Evolutionary conservation across 176 grass and related monocot species (phyloP).

Genomic region (Tillandsia fasciculata): DNA sequence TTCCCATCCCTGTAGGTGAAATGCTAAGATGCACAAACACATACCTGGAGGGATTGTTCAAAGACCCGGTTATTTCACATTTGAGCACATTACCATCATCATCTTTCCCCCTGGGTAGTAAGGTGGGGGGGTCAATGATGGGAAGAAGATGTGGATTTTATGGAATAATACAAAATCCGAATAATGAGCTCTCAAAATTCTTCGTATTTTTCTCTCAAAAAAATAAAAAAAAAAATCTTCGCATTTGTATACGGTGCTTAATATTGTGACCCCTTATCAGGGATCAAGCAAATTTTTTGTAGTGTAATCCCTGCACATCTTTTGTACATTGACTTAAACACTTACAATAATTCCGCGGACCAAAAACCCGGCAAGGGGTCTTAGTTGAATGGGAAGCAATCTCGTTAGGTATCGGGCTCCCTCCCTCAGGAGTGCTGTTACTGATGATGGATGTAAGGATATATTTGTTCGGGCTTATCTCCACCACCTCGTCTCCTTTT

Average conservation of each 20-base stretch:
- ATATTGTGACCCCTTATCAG: too few species aligned
- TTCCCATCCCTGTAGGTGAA: too few species aligned
- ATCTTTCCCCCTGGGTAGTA: too few species aligned
- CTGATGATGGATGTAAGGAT: too few species aligned
- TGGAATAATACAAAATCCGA: background rate
- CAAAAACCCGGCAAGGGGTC: background rate
- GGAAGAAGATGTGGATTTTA: background rate
- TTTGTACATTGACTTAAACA: too few species aligned
- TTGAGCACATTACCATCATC: too few species aligned
- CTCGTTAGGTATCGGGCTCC: background rate
- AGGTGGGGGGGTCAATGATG: background rate
- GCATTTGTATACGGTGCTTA: background rate
- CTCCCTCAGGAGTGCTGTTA: background rate
- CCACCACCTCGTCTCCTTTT: background rate
- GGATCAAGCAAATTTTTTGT: too few species aligned
- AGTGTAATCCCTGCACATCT: too few species aligned
- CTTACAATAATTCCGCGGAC: background rate
- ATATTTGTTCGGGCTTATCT: too few species aligned
- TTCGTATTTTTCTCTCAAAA: background rate
- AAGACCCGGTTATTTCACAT: too few species aligned
- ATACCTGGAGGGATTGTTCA: too few species aligned
- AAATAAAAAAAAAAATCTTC: background rate
- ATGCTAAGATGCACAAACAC: too few species aligned
- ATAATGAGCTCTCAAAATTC: background rate
- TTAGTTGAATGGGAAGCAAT: background rate